Base-by-base conservation (phyloP, 768 basidiomycete genomes). In the Phallus indusiatus region DNA sequence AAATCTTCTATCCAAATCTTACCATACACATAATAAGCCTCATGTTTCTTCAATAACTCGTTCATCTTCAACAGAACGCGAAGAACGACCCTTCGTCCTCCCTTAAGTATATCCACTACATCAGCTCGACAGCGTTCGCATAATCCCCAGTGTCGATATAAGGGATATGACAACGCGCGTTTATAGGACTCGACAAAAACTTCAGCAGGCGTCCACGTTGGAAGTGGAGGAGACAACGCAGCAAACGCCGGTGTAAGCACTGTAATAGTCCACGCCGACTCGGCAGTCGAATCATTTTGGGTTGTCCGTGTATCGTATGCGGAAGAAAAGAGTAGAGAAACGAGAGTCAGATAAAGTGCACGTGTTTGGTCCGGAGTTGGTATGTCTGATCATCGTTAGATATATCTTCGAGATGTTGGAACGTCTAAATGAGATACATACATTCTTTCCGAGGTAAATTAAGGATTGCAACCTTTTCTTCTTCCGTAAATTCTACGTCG, bases 1-100 rank as follows among this genome's bases (percentile, higher is more conserved):
- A 88, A 85, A 66, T 92, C 90, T 62, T 90, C 85, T 48, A 91
- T 64, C 90, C 90, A 94, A 35, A 91, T 80, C 68, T 89, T 90
- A 70, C 81, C 85, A 69, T 90, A 93, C n/a, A 90, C 76, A 68
- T 90, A 91, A 71, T 93, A 94, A 10, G 88, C 84, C 62, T 90
- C 89, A 63, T 90, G 88, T 65, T 81, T 84, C 65, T 90, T 89
- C 62, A 94, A 70, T 52, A 90, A 82, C 46, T 75, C 69, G 71
- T 86, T 90, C 74, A 85, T 76, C 68, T 83, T 84, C 48, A 94
- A 72, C 36, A 93, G 75, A 65, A 79, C 84, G 64, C 87, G 81
- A 56, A 82, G 69, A 21, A 88, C 74, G 35, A 71, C 74, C 46
- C 86, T 79, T 70, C 79, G 84, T 1, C 90, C 90, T 57, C 73